Evolutionary conservation across 768 basidiomycete species (phyloP).

Genomic region (Suillus lakei): DNA sequence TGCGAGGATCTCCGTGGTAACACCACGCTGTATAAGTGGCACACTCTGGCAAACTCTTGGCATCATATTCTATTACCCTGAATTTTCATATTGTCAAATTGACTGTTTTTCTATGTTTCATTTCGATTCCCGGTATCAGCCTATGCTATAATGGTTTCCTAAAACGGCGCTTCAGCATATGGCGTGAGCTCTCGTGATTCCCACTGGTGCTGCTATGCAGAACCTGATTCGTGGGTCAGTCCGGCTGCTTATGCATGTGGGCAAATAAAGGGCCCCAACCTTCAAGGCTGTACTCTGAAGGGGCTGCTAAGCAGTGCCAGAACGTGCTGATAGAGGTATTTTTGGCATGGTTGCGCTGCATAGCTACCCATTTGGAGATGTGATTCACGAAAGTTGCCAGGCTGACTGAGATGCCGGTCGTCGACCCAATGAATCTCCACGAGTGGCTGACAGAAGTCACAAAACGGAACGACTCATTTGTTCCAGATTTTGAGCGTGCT

Average conservation of each 20-base stretch:
- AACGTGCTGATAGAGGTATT: not conserved
- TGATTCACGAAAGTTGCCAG: not conserved
- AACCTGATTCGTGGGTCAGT: not conserved
- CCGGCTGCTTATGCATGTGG: not conserved
- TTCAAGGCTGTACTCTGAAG: not conserved
- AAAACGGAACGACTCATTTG: not conserved
- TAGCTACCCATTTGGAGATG: not conserved
- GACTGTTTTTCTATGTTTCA: not conserved
- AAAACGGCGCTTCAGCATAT: not conserved
- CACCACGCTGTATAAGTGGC: not conserved
- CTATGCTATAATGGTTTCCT: not conserved
- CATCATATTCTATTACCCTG: not conserved
- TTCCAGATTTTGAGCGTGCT: not conserved
- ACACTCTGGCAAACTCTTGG: not conserved
- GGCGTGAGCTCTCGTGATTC: not conserved
- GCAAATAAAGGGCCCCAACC: not conserved
- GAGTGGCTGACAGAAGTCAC: not conserved
- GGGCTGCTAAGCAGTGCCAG: not conserved
- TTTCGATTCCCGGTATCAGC: not conserved
- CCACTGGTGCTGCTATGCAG: not conserved
- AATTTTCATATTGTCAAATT: not conserved
- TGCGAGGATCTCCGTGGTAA: conserved; percentile 41
- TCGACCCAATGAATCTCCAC: not conserved
- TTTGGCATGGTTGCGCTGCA: not conserved
- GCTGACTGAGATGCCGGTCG: not conserved